Conservation (phyloP, 805 yeast genomes). For the Vanderwaltozyma yarrowii region DNA sequence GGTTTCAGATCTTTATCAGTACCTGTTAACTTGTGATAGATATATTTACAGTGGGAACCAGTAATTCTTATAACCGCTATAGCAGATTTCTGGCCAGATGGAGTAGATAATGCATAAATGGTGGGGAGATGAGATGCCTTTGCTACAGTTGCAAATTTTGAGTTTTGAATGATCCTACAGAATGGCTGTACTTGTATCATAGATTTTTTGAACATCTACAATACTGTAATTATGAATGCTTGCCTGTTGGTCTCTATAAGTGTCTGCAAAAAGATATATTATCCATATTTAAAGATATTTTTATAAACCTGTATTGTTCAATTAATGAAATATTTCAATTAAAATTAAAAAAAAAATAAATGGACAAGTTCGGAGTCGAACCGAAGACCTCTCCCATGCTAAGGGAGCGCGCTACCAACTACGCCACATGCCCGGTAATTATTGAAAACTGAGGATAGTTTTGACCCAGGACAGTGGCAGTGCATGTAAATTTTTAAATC, state of each 20-base stretch:
- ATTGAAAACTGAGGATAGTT: too few relatives aligned
- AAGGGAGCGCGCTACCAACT: conserved; percentile 73
- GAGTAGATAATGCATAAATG: conserved; percentile 83
- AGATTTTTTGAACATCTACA: too few relatives aligned
- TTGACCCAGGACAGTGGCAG: too few relatives aligned
- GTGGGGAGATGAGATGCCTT: conserved; percentile 41
- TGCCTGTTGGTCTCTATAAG: too few relatives aligned
- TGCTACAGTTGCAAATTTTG: not conserved
- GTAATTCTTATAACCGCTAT: conserved; percentile 77
- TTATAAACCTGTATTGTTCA: too few relatives aligned
- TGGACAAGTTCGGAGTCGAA: conserved; percentile 72
- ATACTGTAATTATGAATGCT: too few relatives aligned
- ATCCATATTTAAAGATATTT: too few relatives aligned
- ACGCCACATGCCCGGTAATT: conserved; percentile 57
- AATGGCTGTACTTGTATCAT: not conserved
- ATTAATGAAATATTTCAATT: too few relatives aligned
- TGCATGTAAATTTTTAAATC: too few relatives aligned
- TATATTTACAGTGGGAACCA: conserved; percentile 48
- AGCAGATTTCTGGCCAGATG: conserved; percentile 63
- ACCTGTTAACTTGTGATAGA: conserved; percentile 40
- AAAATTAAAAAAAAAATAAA: too few relatives aligned
- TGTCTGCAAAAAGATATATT: too few relatives aligned
- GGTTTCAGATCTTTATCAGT: conserved; percentile 33
- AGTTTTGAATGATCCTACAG: too few relatives aligned
- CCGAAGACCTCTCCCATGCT: conserved; percentile 71